Percentiles rank a stretch among this genome's conserved stretches.
phyloP scores from a whole-genome alignment of 805 yeast genomes.

The Monosporozyma unispora region DNA sequence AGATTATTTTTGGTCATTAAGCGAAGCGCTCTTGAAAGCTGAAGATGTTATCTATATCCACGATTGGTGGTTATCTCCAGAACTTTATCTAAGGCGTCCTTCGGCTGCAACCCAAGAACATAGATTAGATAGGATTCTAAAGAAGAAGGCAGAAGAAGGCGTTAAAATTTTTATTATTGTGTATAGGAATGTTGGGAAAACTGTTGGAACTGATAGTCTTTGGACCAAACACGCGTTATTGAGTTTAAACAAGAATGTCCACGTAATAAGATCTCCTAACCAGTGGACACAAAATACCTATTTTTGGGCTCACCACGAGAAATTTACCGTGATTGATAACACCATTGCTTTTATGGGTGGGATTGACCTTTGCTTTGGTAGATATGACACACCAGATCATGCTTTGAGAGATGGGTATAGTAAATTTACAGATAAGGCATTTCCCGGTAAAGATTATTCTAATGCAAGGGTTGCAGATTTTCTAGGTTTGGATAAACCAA shows the following conservation, averaged over 20 bases:
- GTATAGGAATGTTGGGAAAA: slow-evolving; percentile 87
- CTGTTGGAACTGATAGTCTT: slow-evolving; percentile 86
- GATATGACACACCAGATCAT: slow-evolving; percentile 96
- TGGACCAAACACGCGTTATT: slow-evolving; percentile 92
- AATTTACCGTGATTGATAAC: slow-evolving; percentile 76
- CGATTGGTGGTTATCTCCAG: slow-evolving; percentile 99
- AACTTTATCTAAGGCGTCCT: slow-evolving; percentile 84
- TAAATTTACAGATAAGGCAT: slow-evolving; percentile 43
- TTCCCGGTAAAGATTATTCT: slow-evolving; percentile 96
- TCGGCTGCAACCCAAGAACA: slow-evolving; percentile 92
- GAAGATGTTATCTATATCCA: slow-evolving; percentile 88
- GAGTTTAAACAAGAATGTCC: slow-evolving; percentile 76
- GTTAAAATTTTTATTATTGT: slow-evolving; percentile 87
- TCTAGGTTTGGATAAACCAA: slow-evolving; percentile 70
- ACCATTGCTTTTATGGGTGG: slow-evolving; percentile 91
- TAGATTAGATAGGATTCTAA: slow-evolving; percentile 81
- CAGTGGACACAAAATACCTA: slow-evolving; percentile 86
- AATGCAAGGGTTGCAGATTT: slow-evolving; percentile 92
- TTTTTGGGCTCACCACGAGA: slow-evolving; percentile 99
- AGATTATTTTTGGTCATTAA: slow-evolving; percentile 93
- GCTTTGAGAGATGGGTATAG: slow-evolving; percentile 70
- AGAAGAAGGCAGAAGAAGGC: slow-evolving; percentile 87
- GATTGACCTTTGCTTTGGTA: slow-evolving; percentile 87
- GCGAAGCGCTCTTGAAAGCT: slow-evolving; percentile 88
- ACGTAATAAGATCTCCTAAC: slow-evolving; percentile 89